Base-by-base conservation (phyloP, 2,329 filamentous ascomycete species). In the Bipolaris cookei region DNA sequence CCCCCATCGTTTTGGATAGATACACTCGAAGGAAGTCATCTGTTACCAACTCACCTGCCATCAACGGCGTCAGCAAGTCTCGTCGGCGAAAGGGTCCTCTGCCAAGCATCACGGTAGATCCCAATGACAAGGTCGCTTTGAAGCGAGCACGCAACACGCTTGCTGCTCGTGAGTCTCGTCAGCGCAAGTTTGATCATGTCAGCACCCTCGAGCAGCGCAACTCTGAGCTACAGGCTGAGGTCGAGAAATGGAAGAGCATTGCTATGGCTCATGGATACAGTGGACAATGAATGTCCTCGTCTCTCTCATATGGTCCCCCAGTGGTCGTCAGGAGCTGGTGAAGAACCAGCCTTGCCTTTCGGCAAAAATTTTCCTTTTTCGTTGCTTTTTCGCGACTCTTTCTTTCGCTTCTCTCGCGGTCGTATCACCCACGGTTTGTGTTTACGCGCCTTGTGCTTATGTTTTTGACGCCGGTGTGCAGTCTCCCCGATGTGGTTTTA, bases 61-160 rank as follows among this genome's bases (percentile, higher is more conserved):
- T 87, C 61, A 90, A 89, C 70, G 91, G 91, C 59, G 87, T 96
- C 53, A 85, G 79, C 71, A 77, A 77, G 66, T 80, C 89, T 68
- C 89, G 90, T 65, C 88, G 90, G 75, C 90, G 91, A 62, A 88
- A 91, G 72, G 94, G 93, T 83, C 88, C 90, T 61, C 81, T 96
- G 53, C 88, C 90, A 61, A 88, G 89, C 6, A 93, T 97, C 74
- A 80, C 89, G 59, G 85, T 92, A 35, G 91, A 97, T 66, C 85
- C 88, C 0, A 79, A 68, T 39, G 93, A 97, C 70, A 85, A 84
- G 8, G 76, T 90, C n/a, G 92, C 91, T 18, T 86, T 93, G 83
- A 97, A 97, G 87, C 90, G 94, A 76, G 93, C 92, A 48, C 90
- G 92, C 66, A 98, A 97, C 77, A 96, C 92, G 7, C 85, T 96